Evolutionary conservation across 2,329 filamentous ascomycete genomes (phyloP).

Genomic region (Alternaria sp.): DNA sequence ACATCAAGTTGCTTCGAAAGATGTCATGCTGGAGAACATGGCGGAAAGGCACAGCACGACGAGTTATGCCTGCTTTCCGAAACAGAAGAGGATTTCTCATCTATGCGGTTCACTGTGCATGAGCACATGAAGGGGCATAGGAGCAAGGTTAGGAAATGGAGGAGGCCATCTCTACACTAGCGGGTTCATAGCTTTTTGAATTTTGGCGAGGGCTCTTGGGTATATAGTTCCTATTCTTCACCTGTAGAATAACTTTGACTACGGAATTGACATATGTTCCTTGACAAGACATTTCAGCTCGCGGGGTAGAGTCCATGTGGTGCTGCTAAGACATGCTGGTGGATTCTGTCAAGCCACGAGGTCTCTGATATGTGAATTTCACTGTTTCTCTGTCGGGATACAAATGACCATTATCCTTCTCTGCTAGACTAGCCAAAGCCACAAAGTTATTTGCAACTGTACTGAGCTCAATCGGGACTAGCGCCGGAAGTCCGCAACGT

Average conservation of each 20-base stretch:
- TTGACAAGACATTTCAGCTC: not conserved
- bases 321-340: not conserved
- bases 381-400: not conserved
- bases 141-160: not conserved
- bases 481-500: conserved; percentile 28
- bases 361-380: not conserved
- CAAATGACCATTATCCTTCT: not conserved
- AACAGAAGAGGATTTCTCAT: not conserved
- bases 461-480: conserved; percentile 13
- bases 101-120: not conserved
- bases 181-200: not conserved
- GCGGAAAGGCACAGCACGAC: not conserved
- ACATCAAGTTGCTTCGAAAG: conserved; percentile 18
- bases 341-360: not conserved
- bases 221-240: not conserved
- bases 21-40: conserved; percentile 3
- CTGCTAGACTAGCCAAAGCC: not conserved
- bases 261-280: not conserved
- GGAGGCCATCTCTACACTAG: conserved; percentile 11
- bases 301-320: not conserved
- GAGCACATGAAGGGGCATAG: not conserved
- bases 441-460: conserved; percentile 1
- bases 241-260: not conserved
- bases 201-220: not conserved
- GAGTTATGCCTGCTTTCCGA: conserved; percentile 18